Evolutionary conservation across 441 rosid genomes (phyloP).

Genomic region (Gossypium aridum): DNA sequence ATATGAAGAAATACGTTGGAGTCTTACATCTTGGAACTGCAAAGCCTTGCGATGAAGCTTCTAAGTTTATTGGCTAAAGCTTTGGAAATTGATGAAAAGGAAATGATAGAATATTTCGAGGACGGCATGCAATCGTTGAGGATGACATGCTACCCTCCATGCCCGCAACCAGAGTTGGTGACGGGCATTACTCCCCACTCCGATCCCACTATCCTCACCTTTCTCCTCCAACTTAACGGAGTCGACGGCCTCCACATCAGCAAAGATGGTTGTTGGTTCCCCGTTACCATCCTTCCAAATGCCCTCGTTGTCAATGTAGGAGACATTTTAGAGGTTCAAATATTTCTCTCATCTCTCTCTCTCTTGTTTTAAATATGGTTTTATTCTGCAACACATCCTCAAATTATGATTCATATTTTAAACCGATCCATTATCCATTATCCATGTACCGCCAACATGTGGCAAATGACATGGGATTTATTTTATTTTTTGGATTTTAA

Average conservation of each 20-base stretch:
- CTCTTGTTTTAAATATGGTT: neutral
- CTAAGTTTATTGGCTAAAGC: neutral
- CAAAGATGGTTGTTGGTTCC: slow-evolving; percentile 35
- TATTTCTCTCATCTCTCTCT: neutral
- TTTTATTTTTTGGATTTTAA: too few relatives aligned
- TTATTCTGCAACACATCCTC: too few relatives aligned
- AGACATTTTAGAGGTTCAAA: slow-evolving; percentile 25
- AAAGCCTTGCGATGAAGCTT: slow-evolving; percentile 22
- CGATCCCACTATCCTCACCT: slow-evolving; percentile 30
- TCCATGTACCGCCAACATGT: too few relatives aligned
- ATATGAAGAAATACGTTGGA: slow-evolving; percentile 20
- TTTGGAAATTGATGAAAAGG: slow-evolving; percentile 18
- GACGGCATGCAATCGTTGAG: slow-evolving; percentile 27
- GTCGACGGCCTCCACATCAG: slow-evolving; percentile 34
- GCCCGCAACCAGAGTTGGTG: slow-evolving; percentile 36
- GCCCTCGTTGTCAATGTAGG: slow-evolving; percentile 39
- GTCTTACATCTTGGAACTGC: neutral
- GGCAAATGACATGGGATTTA: too few relatives aligned
- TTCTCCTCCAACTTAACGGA: slow-evolving; percentile 35
- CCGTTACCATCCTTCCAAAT: slow-evolving; percentile 26
- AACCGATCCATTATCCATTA: too few relatives aligned
- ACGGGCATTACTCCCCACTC: slow-evolving; percentile 38
- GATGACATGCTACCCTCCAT: slow-evolving; percentile 43
- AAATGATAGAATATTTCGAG: neutral
- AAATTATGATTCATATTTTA: too few relatives aligned